Base-by-base conservation (phyloP, 495 filamentous ascomycete species). In the Neurospora sp. region DNA sequence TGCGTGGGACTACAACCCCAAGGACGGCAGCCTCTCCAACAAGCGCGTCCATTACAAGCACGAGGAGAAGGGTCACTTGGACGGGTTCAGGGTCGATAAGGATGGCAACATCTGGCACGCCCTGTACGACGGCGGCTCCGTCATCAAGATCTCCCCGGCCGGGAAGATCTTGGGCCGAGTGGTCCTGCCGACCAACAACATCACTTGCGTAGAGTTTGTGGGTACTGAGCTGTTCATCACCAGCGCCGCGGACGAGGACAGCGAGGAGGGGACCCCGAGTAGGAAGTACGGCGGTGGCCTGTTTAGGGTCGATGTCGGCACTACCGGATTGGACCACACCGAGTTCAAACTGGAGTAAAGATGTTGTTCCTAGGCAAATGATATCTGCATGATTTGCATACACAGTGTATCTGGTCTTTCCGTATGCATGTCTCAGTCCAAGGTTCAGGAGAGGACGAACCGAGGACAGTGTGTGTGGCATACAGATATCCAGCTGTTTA, bases 41-140 rank as follows among this genome's bases (percentile, higher is more conserved):
- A 85, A 89, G 69, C 86, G 91, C 71, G 83, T 90, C 31, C 92
- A 92, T 78, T 94, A 89, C 82, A 79, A 85, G 69, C 84, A 89
- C 68, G 84, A 87, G 53, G 90, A 87, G 1, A 82, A 78, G 37
- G 89, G 88, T 37, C 90, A 90, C 71, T 90, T 90, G 8, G 92
- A 94, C 79, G 92, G 92, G 1, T 92, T 91, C 78, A 86, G 90
- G 35, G 87, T 94, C 70, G 93, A 96, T 76, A 84, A 79, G 14
- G 87, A 92, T 14, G 93, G 91, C 1, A 89, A 89, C 74, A 83
- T 95, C 38, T 94, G 93, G 93, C 88, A 88, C 72, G 91, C 91
- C n/a, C 84, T 94, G 40, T 93, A 92, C 75, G 91, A 91, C 61
- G 91, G 90, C 74, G 81, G 86, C 69, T 85, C 87, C 68, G 88